phyloP scores from a whole-genome alignment of 768 basidiomycete genomes.

The Amyloporia xantha region DNA sequence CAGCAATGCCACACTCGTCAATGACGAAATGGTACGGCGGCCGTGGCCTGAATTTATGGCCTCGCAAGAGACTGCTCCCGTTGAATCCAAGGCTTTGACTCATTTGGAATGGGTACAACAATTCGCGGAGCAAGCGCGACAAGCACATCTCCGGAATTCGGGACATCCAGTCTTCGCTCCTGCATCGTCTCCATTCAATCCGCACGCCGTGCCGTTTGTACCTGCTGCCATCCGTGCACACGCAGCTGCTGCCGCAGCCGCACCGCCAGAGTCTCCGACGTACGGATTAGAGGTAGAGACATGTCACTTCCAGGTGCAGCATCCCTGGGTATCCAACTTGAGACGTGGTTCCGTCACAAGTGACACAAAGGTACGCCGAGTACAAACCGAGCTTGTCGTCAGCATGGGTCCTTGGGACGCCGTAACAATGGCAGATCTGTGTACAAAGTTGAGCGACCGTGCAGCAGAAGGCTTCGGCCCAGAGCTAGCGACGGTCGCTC shows the following conservation, averaged over 20 bases:
- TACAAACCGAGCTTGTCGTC: slow-evolving; percentile 8
- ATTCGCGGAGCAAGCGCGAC: neutral
- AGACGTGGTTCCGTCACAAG: slow-evolving; percentile 2
- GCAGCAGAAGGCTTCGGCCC: slow-evolving; percentile 4
- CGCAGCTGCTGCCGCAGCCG: neutral
- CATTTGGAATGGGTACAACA: neutral
- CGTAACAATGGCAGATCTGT: slow-evolving; percentile 5
- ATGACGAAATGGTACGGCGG: too few relatives aligned
- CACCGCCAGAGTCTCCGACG: neutral
- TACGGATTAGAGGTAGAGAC: too few relatives aligned
- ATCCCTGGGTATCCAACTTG: slow-evolving; percentile 8
- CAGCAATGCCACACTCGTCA: too few relatives aligned
- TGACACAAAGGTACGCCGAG: neutral
- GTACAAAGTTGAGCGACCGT: slow-evolving; percentile 5
- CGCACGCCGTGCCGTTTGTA: slow-evolving; percentile 8
- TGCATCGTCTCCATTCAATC: slow-evolving; percentile 2
- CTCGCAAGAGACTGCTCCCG: too few relatives aligned
- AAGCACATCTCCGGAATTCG: neutral
- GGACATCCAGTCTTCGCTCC: too few relatives aligned
- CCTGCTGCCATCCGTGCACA: slow-evolving; percentile 5
- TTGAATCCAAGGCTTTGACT: too few relatives aligned
- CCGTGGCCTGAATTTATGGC: too few relatives aligned
- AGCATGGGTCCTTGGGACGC: slow-evolving; percentile 7
- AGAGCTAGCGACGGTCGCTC: slow-evolving; percentile 1
- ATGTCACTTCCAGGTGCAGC: neutral